A percentile compares a stretch with the other conserved stretches of the same genome.
Evolutionary conservation across 1,284 basidiomycete genomes (phyloP).

Genomic region (Neolentinus lepideus): DNA sequence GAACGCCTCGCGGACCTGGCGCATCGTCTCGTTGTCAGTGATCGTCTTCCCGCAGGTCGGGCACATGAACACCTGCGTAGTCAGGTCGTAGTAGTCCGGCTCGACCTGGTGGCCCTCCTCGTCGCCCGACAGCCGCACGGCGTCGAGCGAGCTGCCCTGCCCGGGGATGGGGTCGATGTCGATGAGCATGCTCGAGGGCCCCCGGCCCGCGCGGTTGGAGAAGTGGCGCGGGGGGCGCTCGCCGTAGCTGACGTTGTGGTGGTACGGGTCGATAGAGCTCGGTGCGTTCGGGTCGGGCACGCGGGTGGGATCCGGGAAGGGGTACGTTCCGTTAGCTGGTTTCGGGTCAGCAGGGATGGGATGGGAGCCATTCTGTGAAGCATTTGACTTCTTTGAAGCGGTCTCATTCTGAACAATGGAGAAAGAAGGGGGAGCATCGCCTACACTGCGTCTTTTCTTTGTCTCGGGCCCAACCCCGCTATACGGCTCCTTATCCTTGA

Average conservation of each 20-base stretch:
- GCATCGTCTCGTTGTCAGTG: conserved; percentile 29
- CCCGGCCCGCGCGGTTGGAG: conserved; percentile 7
- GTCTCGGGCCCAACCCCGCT: conserved; percentile 28
- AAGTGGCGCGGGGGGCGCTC: not conserved
- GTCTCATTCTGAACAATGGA: conserved; percentile 13
- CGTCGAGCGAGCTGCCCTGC: conserved; percentile 29
- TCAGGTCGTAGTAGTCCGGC: conserved; percentile 1
- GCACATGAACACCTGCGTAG: conserved; percentile 26
- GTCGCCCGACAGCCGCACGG: conserved; percentile 15
- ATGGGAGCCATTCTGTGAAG: conserved; percentile 18
- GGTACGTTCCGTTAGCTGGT: not conserved
- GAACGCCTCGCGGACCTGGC: conserved; percentile 25
- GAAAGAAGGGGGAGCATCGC: conserved; percentile 26
- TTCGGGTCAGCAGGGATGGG: not conserved
- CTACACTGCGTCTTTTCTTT: conserved; percentile 43
- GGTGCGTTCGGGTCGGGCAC: not conserved
- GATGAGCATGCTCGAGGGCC: conserved; percentile 27
- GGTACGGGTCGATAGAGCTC: not conserved
- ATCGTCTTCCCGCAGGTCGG: conserved; percentile 41
- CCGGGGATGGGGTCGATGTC: conserved; percentile 39
- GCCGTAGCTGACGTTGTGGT: not conserved
- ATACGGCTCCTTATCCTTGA: conserved; percentile 30
- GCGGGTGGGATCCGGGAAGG: not conserved
- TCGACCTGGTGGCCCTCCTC: conserved; percentile 7
- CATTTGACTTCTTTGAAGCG: conserved; percentile 14